phyloP scores from a whole-genome alignment of 768 basidiomycete species.

The Hydnum rufescens region DNA sequence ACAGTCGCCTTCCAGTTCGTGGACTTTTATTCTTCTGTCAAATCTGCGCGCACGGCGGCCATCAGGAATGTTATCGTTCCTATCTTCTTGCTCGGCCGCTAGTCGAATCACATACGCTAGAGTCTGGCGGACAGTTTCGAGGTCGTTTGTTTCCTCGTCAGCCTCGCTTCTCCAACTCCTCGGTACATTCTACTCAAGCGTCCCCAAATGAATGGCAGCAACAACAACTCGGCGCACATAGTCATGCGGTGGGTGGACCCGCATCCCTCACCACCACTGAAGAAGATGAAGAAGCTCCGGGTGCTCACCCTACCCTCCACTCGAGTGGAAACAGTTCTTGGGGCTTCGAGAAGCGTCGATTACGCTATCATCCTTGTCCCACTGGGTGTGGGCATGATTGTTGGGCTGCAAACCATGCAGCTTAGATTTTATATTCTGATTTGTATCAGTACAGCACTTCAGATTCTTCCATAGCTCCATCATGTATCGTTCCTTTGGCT shows the following conservation, averaged over 20 bases:
- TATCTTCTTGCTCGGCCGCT: conserved; percentile 44
- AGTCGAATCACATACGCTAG: neutral
- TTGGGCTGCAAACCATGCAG: conserved; percentile 32
- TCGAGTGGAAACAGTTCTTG: neutral
- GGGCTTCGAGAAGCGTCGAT: conserved; percentile 4
- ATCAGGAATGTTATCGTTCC: conserved; percentile 52
- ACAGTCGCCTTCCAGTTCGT: conserved; percentile 58
- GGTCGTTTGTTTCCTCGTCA: conserved; percentile 2
- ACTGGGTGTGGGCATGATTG: conserved; percentile 71
- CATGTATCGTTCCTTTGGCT: neutral
- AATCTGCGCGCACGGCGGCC: conserved; percentile 62
- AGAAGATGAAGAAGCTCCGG: neutral
- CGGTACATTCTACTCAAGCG: neutral
- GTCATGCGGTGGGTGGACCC: neutral
- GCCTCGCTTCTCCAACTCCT: neutral
- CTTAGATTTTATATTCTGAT: neutral
- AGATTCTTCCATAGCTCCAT: neutral
- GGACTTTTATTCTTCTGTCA: conserved; percentile 54
- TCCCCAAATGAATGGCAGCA: neutral
- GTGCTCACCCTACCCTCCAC: neutral
- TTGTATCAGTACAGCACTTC: neutral
- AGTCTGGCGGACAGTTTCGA: conserved; percentile 4
- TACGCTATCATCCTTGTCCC: conserved; percentile 47
- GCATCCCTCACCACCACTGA: neutral
- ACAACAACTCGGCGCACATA: neutral